These are phyloP conservation scores for Lodderomyces oxycetoniae DNA, from an alignment of 1,139 yeast species.

Conservation along the genomic window DNA sequence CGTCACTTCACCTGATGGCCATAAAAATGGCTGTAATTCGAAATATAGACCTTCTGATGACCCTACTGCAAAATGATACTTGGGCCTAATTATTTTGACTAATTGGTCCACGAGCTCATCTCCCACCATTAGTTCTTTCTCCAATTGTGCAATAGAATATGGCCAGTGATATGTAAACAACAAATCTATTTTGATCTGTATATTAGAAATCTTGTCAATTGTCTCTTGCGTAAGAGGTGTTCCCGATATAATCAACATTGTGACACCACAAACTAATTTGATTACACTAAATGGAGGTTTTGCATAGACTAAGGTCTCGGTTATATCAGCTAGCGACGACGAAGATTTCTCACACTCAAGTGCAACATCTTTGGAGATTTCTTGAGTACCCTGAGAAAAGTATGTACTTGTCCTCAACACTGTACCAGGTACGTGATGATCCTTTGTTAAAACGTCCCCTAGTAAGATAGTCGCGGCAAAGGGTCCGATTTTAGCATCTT, in stretches of 20 bases:
- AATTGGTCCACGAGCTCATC: slow-evolving; percentile 42
- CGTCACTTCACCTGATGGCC: slow-evolving; percentile 42
- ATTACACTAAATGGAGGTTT: slow-evolving; percentile 28
- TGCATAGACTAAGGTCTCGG: slow-evolving; percentile 19
- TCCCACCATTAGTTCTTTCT: slow-evolving; percentile 36
- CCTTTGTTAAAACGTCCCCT: slow-evolving; percentile 39
- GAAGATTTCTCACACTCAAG: slow-evolving; percentile 1
- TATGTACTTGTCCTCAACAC: slow-evolving; percentile 25
- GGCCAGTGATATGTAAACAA: slow-evolving; percentile 64
- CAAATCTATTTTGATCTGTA: slow-evolving; percentile 40
- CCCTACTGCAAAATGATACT: slow-evolving; percentile 63
- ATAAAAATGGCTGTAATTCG: slow-evolving; percentile 56
- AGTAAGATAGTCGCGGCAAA: slow-evolving; percentile 52
- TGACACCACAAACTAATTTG: slow-evolving; percentile 41
- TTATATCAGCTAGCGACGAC: slow-evolving; percentile 15
- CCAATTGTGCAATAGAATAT: slow-evolving; percentile 33
- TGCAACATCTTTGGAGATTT: slow-evolving; percentile 7
- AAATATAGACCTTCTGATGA: slow-evolving; percentile 43
- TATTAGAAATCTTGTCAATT: slow-evolving; percentile 15
- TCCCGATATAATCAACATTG: slow-evolving; percentile 43
- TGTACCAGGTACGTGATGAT: slow-evolving; percentile 16
- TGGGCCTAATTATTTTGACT: slow-evolving; percentile 45
- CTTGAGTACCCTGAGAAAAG: slow-evolving; percentile 25
- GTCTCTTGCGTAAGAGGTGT: slow-evolving; percentile 17
- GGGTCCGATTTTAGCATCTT: slow-evolving; percentile 59